Evolutionary conservation across 164 flowering plant genomes (phyloP).

Genomic region (Aristolochia contorta): DNA sequence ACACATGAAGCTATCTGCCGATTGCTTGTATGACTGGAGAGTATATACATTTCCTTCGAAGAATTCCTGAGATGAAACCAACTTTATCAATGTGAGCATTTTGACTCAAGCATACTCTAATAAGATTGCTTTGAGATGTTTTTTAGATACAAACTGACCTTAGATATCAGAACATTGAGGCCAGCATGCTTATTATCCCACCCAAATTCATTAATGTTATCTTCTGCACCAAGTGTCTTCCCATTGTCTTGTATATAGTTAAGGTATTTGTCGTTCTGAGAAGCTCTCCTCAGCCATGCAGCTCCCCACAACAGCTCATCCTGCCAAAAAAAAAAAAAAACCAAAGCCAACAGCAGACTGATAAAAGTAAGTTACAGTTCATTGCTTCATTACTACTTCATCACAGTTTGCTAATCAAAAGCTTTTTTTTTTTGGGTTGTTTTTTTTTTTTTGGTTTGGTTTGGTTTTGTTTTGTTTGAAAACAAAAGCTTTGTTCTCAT

Average conservation of each 20-base stretch:
- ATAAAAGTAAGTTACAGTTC: too few relatives aligned
- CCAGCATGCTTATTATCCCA: slow-evolving; percentile 99
- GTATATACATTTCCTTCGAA: slow-evolving; percentile 45
- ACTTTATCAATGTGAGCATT: background rate
- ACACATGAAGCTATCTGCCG: slow-evolving; percentile 94
- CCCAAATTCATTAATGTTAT: slow-evolving; percentile 80
- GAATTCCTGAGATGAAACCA: slow-evolving; percentile 48
- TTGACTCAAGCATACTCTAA: too few relatives aligned
- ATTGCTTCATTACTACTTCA: too few relatives aligned
- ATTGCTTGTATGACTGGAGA: slow-evolving; percentile 66
- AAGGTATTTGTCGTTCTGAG: slow-evolving; percentile 48
- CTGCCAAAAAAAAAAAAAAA: slow-evolving; percentile 30
- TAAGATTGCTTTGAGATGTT: background rate
- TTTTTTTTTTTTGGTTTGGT: too few relatives aligned
- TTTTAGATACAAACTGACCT: slow-evolving; percentile 29
- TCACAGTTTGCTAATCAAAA: too few relatives aligned
- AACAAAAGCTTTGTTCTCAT: too few relatives aligned
- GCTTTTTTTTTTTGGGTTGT: too few relatives aligned
- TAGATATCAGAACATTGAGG: slow-evolving; percentile 76
- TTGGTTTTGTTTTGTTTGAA: too few relatives aligned
- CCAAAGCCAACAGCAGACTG: too few relatives aligned
- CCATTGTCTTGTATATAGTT: slow-evolving; percentile 66
- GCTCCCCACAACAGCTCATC: slow-evolving; percentile 99
- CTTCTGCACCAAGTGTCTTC: slow-evolving; percentile 81
- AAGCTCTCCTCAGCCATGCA: slow-evolving; percentile 86